Conservation (phyloP, 768 basidiomycete genomes). For the Candolleomyces eurysporus region DNA sequence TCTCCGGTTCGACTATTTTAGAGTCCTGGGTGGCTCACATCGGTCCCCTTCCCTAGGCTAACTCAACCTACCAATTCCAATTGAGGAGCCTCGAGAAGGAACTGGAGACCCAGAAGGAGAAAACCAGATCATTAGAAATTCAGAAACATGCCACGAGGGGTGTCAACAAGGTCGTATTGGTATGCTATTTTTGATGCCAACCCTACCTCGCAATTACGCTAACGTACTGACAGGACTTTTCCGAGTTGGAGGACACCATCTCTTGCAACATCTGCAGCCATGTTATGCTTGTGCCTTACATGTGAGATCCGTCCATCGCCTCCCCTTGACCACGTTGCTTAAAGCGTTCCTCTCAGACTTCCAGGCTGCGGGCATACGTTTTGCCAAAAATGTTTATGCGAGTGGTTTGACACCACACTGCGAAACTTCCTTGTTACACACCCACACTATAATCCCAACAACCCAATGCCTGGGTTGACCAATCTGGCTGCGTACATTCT, state of each 20-base stretch:
- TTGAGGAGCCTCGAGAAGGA: conserved; percentile 21
- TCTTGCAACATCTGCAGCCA: conserved; percentile 64
- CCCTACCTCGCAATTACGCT: neutral
- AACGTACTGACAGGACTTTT: conserved; percentile 31
- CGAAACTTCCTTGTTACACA: conserved; percentile 45
- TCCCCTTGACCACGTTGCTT: conserved; percentile 1
- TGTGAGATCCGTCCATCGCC: conserved; percentile 38
- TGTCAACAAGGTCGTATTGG: conserved; percentile 26
- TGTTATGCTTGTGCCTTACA: conserved; percentile 66
- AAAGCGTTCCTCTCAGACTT: conserved; percentile 37
- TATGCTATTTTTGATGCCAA: conserved; percentile 16
- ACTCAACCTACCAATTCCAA: conserved; percentile 27
- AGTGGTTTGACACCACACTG: conserved; percentile 51
- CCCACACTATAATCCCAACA: conserved; percentile 41
- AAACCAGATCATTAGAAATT: conserved; percentile 13
- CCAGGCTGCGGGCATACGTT: conserved; percentile 70
- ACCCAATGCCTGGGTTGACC: conserved; percentile 10
- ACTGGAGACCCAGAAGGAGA: conserved; percentile 21
- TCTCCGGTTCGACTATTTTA: neutral
- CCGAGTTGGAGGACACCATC: conserved; percentile 49
- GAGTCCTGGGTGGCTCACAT: neutral
- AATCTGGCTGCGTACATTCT: conserved; percentile 13
- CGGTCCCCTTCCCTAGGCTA: conserved; percentile 25
- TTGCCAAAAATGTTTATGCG: conserved; percentile 58
- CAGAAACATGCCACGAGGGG: conserved; percentile 19